Conservation (phyloP, 768 basidiomycete species). For the Termitomyces sp. region DNA sequence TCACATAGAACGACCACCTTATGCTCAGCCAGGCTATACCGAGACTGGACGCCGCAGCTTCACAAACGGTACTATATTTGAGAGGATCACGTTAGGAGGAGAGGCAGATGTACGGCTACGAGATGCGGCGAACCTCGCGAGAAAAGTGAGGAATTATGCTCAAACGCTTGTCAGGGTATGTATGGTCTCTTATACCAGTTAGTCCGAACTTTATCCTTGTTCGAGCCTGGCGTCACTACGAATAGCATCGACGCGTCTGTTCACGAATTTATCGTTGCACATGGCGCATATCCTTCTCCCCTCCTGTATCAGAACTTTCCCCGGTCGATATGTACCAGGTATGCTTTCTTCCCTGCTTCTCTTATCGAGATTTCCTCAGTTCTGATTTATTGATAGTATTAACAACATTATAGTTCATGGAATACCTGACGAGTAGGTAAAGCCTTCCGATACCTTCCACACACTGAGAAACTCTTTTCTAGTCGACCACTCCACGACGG, state of each 20-base stretch:
- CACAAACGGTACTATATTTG: conserved; percentile 1
- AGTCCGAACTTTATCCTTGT: not conserved
- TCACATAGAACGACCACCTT: conserved; percentile 49
- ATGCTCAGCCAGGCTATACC: conserved; percentile 28
- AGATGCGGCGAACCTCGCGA: conserved; percentile 50
- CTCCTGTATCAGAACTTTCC: conserved; percentile 72
- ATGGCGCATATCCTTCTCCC: conserved; percentile 83
- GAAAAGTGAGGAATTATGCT: conserved; percentile 48
- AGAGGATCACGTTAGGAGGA: conserved; percentile 44
- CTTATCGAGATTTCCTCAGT: conserved; percentile 21
- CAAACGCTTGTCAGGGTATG: conserved; percentile 47
- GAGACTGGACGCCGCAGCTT: not conserved
- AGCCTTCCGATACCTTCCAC: not conserved
- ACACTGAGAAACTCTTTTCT: not conserved
- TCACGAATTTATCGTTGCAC: conserved; percentile 63
- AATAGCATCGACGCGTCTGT: conserved; percentile 65
- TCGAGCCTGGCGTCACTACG: conserved; percentile 68
- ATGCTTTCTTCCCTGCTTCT: not conserved
- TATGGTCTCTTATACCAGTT: not conserved
- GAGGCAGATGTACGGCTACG: conserved; percentile 47
- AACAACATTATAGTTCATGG: conserved; percentile 88
- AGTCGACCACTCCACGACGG: conserved; percentile 78
- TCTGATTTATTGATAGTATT: conserved; percentile 55
- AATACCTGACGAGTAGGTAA: conserved; percentile 76
- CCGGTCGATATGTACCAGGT: conserved; percentile 72